A percentile compares a stretch with the other conserved stretches of the same genome.
These are phyloP conservation scores for Nannizziopsis barbatae DNA, from an alignment of 2,329 filamentous ascomycete genomes.

Conservation along the genomic window DNA sequence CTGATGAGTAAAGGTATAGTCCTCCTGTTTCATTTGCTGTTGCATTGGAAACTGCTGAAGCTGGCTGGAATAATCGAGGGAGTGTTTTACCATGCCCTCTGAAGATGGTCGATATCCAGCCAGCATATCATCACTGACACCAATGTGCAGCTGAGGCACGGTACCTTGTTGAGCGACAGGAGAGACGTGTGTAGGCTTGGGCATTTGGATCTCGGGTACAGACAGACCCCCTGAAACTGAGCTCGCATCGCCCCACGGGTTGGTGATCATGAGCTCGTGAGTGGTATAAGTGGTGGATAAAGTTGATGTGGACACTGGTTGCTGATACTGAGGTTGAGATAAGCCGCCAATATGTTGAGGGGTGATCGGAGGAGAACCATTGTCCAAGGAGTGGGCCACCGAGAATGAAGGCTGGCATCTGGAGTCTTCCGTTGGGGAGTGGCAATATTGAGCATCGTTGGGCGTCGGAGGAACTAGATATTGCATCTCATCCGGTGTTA, in stretches of 20 bases:
- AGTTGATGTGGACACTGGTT: conserved; percentile 34
- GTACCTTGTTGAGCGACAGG: conserved; percentile 28
- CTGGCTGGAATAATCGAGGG: too few relatives aligned
- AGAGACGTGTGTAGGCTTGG: conserved; percentile 28
- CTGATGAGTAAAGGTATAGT: conserved; percentile 36
- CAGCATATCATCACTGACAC: conserved; percentile 20
- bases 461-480: conserved; percentile 32
- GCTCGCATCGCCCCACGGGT: conserved; percentile 33
- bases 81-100: too few relatives aligned
- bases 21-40: conserved; percentile 25
- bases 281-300: conserved; percentile 1
- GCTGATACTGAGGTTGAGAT: conserved; percentile 29
- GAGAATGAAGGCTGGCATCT: conserved; percentile 26
- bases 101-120: conserved; percentile 18
- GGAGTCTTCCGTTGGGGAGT: conserved; percentile 25
- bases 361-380: conserved; percentile 36
- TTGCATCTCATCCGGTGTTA: conserved; percentile 35
- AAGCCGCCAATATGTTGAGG: conserved; percentile 31
- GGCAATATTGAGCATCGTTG: conserved; percentile 29
- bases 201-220: conserved; percentile 26
- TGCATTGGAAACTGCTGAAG: too few relatives aligned
- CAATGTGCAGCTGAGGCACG: conserved; percentile 21
- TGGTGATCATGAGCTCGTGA: conserved; percentile 28
- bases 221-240: conserved; percentile 29
- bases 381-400: conserved; percentile 31